Conservation (phyloP, 2,329 filamentous ascomycete genomes). For the Fusarium penzigii region DNA sequence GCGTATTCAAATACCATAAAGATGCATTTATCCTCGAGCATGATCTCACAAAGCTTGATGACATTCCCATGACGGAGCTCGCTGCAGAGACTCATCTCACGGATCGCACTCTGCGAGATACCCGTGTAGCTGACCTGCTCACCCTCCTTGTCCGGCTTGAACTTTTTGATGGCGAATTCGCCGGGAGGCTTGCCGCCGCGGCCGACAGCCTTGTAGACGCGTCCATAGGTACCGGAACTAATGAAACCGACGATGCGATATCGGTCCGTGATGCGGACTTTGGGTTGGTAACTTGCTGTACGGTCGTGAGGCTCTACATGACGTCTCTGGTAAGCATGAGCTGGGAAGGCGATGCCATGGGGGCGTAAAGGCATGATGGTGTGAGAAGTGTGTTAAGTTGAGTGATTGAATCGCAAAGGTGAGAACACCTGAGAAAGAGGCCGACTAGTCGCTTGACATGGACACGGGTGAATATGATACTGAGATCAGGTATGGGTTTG, state of each 20-base stretch:
- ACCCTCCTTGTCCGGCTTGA: conserved; percentile 98
- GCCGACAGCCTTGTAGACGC: conserved; percentile 92
- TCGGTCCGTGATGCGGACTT: conserved; percentile 86
- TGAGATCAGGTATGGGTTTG: background rate
- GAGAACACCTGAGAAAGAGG: too few relatives aligned
- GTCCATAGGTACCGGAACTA: conserved; percentile 94
- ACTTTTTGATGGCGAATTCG: conserved; percentile 99
- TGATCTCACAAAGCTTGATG: conserved; percentile 89
- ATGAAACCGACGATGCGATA: conserved; percentile 99
- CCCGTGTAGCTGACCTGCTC: conserved; percentile 94
- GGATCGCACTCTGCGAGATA: conserved; percentile 94
- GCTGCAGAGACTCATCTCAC: conserved; percentile 96
- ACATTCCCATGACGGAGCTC: conserved; percentile 89
- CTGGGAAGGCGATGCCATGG: conserved; percentile 30
- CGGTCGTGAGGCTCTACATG: conserved; percentile 55
- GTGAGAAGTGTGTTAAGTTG: background rate
- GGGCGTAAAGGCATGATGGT: conserved; percentile 37
- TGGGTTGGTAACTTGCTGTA: conserved; percentile 63
- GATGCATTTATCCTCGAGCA: conserved; percentile 97
- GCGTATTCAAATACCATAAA: conserved; percentile 99
- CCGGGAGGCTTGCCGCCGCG: conserved; percentile 54
- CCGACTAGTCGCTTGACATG: conserved; percentile 10
- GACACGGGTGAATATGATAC: background rate
- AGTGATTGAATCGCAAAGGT: too few relatives aligned
- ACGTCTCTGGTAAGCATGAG: conserved; percentile 35